phyloP scores from a whole-genome alignment of 306 rosid genomes.

The Luffa acutangula region DNA sequence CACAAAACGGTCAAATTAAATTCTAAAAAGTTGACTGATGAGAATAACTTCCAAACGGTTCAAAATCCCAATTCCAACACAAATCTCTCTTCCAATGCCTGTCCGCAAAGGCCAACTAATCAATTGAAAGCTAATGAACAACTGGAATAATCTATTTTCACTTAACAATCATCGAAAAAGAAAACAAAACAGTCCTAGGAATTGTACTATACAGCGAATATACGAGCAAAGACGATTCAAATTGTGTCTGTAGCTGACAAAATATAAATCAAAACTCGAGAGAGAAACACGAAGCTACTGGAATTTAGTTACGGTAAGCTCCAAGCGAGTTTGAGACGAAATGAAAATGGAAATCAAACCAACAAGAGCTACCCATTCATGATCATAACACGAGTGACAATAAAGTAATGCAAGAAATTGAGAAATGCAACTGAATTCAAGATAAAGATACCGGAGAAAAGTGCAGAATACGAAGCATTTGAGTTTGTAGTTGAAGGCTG shows the following conservation, averaged over 20 bases:
- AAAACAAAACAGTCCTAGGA: background rate
- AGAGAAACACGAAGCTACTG: background rate
- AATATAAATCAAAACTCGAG: background rate
- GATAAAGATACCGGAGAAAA: background rate
- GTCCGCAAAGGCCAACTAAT: conserved; percentile 7
- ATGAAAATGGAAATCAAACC: background rate
- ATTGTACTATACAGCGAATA: background rate
- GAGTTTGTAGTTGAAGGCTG: background rate
- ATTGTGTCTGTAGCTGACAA: background rate
- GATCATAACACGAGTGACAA: background rate
- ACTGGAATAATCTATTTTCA: background rate
- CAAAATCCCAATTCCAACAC: conserved; percentile 15
- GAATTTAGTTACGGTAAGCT: background rate
- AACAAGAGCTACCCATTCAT: background rate
- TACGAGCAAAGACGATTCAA: background rate
- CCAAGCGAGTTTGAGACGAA: background rate
- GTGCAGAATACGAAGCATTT: background rate
- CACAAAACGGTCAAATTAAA: conserved; percentile 13
- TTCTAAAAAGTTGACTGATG: conserved; percentile 2
- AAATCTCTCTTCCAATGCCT: conserved; percentile 36
- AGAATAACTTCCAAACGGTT: conserved; percentile 1
- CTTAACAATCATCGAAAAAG: background rate
- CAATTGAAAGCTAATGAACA: background rate
- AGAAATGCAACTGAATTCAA: background rate
- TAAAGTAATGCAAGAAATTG: background rate